Conservation (phyloP, 2,329 filamentous ascomycete genomes). For the Colletotrichum sidae region DNA sequence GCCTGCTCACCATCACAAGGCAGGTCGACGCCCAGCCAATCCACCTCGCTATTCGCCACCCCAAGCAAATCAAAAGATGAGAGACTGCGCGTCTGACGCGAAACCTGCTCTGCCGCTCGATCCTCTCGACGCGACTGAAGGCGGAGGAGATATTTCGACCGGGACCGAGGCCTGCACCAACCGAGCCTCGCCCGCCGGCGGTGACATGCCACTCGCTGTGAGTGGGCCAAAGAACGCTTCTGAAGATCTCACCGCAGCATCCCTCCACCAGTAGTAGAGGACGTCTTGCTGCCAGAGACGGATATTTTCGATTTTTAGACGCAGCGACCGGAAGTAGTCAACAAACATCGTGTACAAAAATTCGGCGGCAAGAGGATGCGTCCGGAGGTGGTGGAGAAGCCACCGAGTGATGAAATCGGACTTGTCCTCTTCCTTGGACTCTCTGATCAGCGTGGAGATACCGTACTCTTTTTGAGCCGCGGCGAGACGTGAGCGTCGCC, state of each 20-base stretch:
- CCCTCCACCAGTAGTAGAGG: slow-evolving; percentile 52
- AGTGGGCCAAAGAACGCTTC: slow-evolving; percentile 26
- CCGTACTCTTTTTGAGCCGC: slow-evolving; percentile 60
- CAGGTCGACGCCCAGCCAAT: no score
- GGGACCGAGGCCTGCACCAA: not conserved
- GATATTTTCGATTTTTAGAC: slow-evolving; percentile 48
- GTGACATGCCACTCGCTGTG: slow-evolving; percentile 21
- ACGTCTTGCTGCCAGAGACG: slow-evolving; percentile 53
- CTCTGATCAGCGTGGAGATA: slow-evolving; percentile 56
- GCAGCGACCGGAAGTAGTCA: slow-evolving; percentile 40
- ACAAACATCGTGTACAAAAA: slow-evolving; percentile 54
- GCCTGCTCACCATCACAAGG: no score
- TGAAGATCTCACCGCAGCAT: slow-evolving; percentile 35
- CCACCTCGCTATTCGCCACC: no score
- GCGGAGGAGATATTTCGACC: not conserved
- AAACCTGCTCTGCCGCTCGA: no score
- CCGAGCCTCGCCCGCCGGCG: not conserved
- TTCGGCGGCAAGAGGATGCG: slow-evolving; percentile 57
- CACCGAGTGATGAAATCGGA: slow-evolving; percentile 63
- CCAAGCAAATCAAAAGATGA: no score
- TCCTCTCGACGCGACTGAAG: not conserved
- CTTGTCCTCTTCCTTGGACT: slow-evolving; percentile 51
- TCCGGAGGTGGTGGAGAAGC: slow-evolving; percentile 63
- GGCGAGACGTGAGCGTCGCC: slow-evolving; percentile 49
- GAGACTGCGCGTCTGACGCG: no score